Conservation (phyloP, 1,284 basidiomycete genomes). For the Sphagnurus paluster region DNA sequence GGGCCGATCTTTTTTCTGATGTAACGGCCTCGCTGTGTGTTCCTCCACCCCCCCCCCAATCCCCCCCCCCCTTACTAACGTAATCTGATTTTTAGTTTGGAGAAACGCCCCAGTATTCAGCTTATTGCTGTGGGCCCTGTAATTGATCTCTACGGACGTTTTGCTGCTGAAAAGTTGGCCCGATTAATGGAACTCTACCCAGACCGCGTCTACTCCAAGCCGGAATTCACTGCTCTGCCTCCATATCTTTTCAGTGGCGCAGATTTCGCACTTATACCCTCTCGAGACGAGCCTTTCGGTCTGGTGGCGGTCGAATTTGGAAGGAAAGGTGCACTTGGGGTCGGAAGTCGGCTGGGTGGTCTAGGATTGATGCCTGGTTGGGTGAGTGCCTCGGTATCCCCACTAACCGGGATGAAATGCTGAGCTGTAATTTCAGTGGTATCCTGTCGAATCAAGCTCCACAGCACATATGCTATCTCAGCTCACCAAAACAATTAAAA, state of each 20-base stretch:
- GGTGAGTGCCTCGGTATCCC: slow-evolving; percentile 52
- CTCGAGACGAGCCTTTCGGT: slow-evolving; percentile 93
- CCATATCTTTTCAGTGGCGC: slow-evolving; percentile 92
- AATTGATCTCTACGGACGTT: slow-evolving; percentile 91
- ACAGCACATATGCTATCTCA: slow-evolving; percentile 95
- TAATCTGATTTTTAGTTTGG: slow-evolving; percentile 50
- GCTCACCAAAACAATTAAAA: slow-evolving; percentile 89
- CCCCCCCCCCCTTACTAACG: no score
- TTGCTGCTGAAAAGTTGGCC: slow-evolving; percentile 89
- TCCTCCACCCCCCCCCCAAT: no score
- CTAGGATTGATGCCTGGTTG: slow-evolving; percentile 95
- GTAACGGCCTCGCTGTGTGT: no score
- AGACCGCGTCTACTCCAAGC: slow-evolving; percentile 89
- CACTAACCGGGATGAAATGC: slow-evolving; percentile 16
- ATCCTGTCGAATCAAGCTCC: slow-evolving; percentile 89
- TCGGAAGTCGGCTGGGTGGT: slow-evolving; percentile 89
- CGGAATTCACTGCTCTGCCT: slow-evolving; percentile 91
- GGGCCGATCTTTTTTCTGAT: slow-evolving; percentile 11
- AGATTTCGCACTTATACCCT: slow-evolving; percentile 92
- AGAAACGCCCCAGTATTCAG: slow-evolving; percentile 85
- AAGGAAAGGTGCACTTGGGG: slow-evolving; percentile 91
- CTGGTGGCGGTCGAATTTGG: slow-evolving; percentile 94
- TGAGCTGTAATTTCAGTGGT: slow-evolving; percentile 65
- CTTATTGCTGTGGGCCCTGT: slow-evolving; percentile 89
- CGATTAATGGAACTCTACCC: slow-evolving; percentile 94